These are phyloP conservation scores for Calocera cornea DNA, from an alignment of 768 basidiomycete species.

Conservation along the genomic window DNA sequence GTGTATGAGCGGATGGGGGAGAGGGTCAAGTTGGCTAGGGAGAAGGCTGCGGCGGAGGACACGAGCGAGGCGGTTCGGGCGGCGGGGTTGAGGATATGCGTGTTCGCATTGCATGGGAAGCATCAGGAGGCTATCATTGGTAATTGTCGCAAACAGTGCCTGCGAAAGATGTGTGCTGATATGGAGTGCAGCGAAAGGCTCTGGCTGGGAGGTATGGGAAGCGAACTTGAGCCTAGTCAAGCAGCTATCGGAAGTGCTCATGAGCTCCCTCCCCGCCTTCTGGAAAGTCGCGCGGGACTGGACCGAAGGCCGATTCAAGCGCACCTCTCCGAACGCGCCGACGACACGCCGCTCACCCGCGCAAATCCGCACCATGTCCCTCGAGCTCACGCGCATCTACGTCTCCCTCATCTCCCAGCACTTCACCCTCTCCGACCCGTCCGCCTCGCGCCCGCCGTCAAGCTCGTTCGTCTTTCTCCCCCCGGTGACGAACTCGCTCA, in stretches of 20 bases:
- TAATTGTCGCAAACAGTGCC: conserved; percentile 22
- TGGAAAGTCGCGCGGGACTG: conserved; percentile 86
- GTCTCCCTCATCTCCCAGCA: conserved; percentile 73
- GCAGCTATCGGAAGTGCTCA: conserved; percentile 70
- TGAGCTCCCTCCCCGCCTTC: conserved; percentile 78
- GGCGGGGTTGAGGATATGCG: conserved; percentile 36
- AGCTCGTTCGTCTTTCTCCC: conserved; percentile 40
- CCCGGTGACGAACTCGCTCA: conserved; percentile 62
- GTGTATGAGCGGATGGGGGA: conserved; percentile 41
- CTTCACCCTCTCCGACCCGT: conserved; percentile 64
- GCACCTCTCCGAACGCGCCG: conserved; percentile 18
- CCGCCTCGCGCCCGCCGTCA: conserved; percentile 10
- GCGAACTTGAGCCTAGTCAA: conserved; percentile 67
- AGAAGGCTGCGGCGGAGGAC: conserved; percentile 21
- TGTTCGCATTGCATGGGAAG: conserved; percentile 48
- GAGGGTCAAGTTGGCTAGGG: conserved; percentile 36
- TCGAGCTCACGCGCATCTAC: conserved; percentile 76
- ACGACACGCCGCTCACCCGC: conserved; percentile 62
- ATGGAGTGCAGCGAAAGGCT: conserved; percentile 43
- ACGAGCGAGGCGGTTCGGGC: neutral
- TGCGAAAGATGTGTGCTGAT: neutral
- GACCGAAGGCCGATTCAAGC: conserved; percentile 85
- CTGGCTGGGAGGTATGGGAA: conserved; percentile 70
- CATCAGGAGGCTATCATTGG: conserved; percentile 49
- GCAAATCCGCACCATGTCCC: conserved; percentile 75